A percentile compares a stretch with the other conserved stretches of the same genome.
These are phyloP conservation scores for Xylaria cubensis DNA, from an alignment of 495 filamentous ascomycete species.

Conservation along the genomic window DNA sequence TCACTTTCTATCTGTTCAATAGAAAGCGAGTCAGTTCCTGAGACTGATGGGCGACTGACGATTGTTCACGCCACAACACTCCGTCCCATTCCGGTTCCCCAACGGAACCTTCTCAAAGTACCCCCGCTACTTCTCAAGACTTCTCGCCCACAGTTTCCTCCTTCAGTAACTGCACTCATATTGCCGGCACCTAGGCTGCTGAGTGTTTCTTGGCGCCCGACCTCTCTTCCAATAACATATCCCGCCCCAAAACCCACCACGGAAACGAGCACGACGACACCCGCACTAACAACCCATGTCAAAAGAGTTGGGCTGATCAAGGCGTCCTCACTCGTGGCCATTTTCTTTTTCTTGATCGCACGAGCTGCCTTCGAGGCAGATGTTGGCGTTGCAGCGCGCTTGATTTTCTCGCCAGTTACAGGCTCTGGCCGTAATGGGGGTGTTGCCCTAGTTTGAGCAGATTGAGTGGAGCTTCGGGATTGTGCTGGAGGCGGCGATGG, in stretches of 20 bases:
- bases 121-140: constrained; percentile 47
- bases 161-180: constrained; percentile 42
- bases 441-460: constrained; percentile 27
- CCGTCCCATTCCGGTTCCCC: constrained; percentile 50
- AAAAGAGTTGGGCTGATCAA: constrained; percentile 75
- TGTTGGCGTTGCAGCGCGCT: constrained; percentile 54
- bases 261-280: constrained; percentile 88
- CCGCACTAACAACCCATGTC: constrained; percentile 91
- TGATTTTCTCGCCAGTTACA: constrained; percentile 54
- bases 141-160: constrained; percentile 50
- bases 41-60: background rate
- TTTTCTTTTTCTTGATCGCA: constrained; percentile 63
- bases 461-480: constrained; percentile 35
- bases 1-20: background rate
- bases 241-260: constrained; percentile 94
- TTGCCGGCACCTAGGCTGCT: constrained; percentile 47
- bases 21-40: background rate
- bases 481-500: constrained; percentile 38
- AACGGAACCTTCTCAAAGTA: constrained; percentile 54
- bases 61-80: constrained; percentile 48
- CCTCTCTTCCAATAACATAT: constrained; percentile 85
- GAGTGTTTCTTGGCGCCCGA: constrained; percentile 69
- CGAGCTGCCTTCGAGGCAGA: constrained; percentile 43
- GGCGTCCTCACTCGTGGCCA: constrained; percentile 42
- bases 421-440: constrained; percentile 34